Evolutionary conservation across 768 basidiomycete species (phyloP), one percentile per base, ranked within the genome.

Genomic region (Kwoniella dendrophila): DNA sequence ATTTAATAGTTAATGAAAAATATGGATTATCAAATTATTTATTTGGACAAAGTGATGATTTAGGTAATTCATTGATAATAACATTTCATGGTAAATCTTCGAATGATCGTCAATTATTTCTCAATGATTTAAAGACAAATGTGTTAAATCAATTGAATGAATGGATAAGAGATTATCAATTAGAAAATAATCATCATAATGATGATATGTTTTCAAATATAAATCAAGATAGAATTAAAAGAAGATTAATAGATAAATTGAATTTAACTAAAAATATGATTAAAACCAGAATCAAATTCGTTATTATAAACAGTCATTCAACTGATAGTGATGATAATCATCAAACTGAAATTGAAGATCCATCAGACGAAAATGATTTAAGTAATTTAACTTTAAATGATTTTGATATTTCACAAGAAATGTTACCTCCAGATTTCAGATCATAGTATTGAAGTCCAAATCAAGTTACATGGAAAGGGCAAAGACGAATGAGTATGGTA

Each of bases 11-110:
- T 22, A 30, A 56, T 32, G 27, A 29, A 18, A 33, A 16, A 11
- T 56, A n/a, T n/a, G 55, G 55, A 24, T 18, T 56, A 16, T 12
- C 52, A 36, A 38, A 53, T 12, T 24, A 38, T 22, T 24, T 53
- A 4, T 38, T 22, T 27, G 33, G 33, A n/a, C n/a, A n/a, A n/a
- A n/a, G n/a, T n/a, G n/a, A n/a, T n/a, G 30, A 38, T 6, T 20
- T 24, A 0, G 34, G 12, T 24, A 34, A 45, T 14, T 56, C 55
- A 6, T 14, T 56, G 4, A 32, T 30, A 7, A 33, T 56, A 4
- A 56, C 55, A 7, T 56, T 56, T 32, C 55, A 56, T 16, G 36
- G 36, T 14, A 16, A 18, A 33, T 20, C 20, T 4, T 20, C 20
- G 18, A 40, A 34, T 4, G 33, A 56, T 24, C 29, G 27, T 4